These are phyloP conservation scores for Pseudohalonectria lignicola DNA, from an alignment of 2,329 filamentous ascomycete species.

Conservation along the genomic window DNA sequence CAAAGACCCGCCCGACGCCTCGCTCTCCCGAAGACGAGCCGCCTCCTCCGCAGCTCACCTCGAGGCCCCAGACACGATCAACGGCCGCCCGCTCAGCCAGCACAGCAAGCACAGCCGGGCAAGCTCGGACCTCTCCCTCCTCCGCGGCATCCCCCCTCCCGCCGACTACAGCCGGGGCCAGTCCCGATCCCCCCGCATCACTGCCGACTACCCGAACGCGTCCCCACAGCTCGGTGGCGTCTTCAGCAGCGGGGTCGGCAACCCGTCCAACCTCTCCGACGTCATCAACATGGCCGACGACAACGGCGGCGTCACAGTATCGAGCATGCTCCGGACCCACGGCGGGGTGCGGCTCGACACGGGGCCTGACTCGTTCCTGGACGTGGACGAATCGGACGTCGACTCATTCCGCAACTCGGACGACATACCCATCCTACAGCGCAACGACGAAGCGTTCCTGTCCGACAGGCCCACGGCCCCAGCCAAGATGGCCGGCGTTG, in stretches of 20 bases:
- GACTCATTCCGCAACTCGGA: conserved; percentile 57
- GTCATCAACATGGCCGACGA: conserved; percentile 33
- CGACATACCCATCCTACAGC: conserved; percentile 55
- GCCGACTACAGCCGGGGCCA: conserved; percentile 20
- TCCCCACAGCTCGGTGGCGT: conserved; percentile 15
- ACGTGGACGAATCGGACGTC: conserved; percentile 59
- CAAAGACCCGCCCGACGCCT: too few species aligned
- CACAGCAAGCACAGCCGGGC: conserved; percentile 58
- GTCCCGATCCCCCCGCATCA: conserved; percentile 32
- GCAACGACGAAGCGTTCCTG: conserved; percentile 52
- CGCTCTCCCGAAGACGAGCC: conserved; percentile 37
- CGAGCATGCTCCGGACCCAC: conserved; percentile 33
- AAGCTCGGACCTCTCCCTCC: conserved; percentile 57
- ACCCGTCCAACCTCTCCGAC: neutral
- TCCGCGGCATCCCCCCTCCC: conserved; percentile 40
- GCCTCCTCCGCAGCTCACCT: conserved; percentile 53
- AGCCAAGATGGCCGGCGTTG: conserved; percentile 39
- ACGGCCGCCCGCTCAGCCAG: conserved; percentile 43
- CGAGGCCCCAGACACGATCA: conserved; percentile 38
- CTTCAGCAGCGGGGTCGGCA: conserved; percentile 8
- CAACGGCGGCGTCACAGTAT: conserved; percentile 31
- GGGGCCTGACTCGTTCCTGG: conserved; percentile 45
- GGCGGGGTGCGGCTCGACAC: conserved; percentile 42
- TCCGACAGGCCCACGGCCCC: conserved; percentile 25
- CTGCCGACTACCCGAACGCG: conserved; percentile 26